Evolutionary conservation across 768 basidiomycete species (phyloP), one percentile per base, ranked within the genome.

Genomic region (Xanthoconium stramineum): DNA sequence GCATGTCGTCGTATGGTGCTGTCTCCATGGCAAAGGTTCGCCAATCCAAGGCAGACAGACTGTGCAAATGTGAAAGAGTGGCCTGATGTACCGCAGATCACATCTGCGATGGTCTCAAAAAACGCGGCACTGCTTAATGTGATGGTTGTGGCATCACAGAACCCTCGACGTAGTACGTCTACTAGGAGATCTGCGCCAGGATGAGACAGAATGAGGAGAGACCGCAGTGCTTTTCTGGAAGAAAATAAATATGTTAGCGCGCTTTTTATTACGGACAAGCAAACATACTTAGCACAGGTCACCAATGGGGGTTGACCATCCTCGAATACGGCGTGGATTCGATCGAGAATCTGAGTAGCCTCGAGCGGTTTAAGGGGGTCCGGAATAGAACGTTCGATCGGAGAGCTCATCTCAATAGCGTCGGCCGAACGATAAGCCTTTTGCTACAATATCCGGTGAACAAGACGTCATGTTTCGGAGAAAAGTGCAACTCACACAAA

Each of bases 1-100:
- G 95, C 88, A 44, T 81, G 81, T n/a, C 80, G 79, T 12, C 94
- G 85, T 46, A 88, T 83, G 19, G 77, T 73, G 9, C 78, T 59
- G 24, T 81, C 77, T 4, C 84, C 80, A 68, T 95, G 88, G 33
- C 89, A 87, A 11, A 98, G 80, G 71, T 97, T 97, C 19, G 89
- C 86, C 19, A 97, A 73, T 3, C 88, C 89, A 14, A 96, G 77
- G 63, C 86, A 92, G 24, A 83, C 79, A 14, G 83, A 75, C 65
- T 96, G 92, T 28, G 84, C 77, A 65, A 93, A 89, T 5, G 80
- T 80, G 68, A 88, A 91, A 47, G 78, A 76, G 64, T 84, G 88
- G 29, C 67, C 69, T 24, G 80, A 76, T 13, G 64, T 65, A 20
- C 76, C 79, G 66, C 82, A 80, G 24, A 94, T 75, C 19, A 89